phyloP scores from a whole-genome alignment of 1,284 basidiomycete genomes.

The Porogramme epimiltina region DNA sequence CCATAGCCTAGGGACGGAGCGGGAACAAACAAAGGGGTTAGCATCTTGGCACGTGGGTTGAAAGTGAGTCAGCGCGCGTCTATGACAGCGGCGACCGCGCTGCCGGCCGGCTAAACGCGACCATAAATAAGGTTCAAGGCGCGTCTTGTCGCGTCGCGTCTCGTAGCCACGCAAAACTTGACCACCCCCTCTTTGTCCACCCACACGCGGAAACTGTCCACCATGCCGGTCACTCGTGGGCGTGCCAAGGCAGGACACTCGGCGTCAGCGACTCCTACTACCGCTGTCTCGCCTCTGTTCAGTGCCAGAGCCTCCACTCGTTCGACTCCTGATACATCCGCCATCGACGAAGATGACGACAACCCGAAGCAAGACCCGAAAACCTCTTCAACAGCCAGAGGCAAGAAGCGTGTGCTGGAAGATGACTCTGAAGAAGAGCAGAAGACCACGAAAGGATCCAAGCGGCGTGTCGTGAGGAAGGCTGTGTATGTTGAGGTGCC shows the following conservation, averaged over 20 bases:
- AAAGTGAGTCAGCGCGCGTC: neutral
- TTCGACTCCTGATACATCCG: slow-evolving; percentile 46
- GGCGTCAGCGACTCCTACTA: slow-evolving; percentile 35
- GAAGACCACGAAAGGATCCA: slow-evolving; percentile 30
- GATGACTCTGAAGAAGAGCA: slow-evolving; percentile 29
- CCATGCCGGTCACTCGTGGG: slow-evolving; percentile 26
- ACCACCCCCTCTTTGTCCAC: slow-evolving; percentile 6
- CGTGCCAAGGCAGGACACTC: slow-evolving; percentile 23
- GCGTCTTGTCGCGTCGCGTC: slow-evolving; percentile 26
- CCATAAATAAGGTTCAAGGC: slow-evolving; percentile 25
- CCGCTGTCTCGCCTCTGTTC: slow-evolving; percentile 43
- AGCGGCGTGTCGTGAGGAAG: slow-evolving; percentile 45
- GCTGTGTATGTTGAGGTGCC: slow-evolving; percentile 50
- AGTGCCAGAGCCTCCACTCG: slow-evolving; percentile 42
- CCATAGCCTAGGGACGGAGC: too few relatives aligned
- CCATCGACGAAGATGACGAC: slow-evolving; percentile 30
- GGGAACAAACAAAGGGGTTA: too few relatives aligned
- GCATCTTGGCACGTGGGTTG: neutral
- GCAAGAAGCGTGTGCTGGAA: slow-evolving; percentile 35
- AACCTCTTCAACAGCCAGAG: slow-evolving; percentile 5
- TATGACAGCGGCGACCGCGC: too few relatives aligned
- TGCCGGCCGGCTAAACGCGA: slow-evolving; percentile 16
- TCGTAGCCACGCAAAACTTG: slow-evolving; percentile 17
- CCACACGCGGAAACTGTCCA: neutral
- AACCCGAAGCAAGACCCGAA: slow-evolving; percentile 15